Conservation (phyloP, 805 yeast species). For the Nakazawaea molendinolei region DNA sequence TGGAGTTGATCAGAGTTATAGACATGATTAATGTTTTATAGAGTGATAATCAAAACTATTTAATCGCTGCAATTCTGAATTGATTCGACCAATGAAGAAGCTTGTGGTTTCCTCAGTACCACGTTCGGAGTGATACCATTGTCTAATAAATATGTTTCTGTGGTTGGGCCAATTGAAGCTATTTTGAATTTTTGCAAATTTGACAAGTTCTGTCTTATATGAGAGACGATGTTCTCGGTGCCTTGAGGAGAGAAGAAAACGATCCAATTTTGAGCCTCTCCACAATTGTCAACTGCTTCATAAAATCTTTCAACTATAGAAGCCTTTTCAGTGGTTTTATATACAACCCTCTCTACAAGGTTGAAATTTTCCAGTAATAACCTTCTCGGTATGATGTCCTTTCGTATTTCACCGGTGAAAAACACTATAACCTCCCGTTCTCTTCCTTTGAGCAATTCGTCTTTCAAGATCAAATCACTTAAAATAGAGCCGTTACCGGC, state of each 20-base stretch:
- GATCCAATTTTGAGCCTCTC: slow-evolving; percentile 46
- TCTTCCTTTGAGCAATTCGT: slow-evolving; percentile 18
- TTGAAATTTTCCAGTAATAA: slow-evolving; percentile 36
- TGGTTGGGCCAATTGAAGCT: slow-evolving; percentile 93
- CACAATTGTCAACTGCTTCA: slow-evolving; percentile 6
- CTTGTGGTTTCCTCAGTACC: slow-evolving; percentile 69
- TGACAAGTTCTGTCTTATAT: slow-evolving; percentile 22
- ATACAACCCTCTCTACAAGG: slow-evolving; percentile 57
- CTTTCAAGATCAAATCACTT: slow-evolving; percentile 52
- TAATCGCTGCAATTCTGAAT: slow-evolving; percentile 15
- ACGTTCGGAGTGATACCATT: slow-evolving; percentile 52
- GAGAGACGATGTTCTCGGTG: slow-evolving; percentile 52
- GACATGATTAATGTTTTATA: neutral
- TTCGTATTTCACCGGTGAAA: slow-evolving; percentile 80
- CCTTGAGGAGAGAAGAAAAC: slow-evolving; percentile 93
- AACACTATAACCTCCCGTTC: slow-evolving; percentile 35
- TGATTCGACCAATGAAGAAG: slow-evolving; percentile 44
- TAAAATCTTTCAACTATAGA: slow-evolving; percentile 37
- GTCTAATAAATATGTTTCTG: slow-evolving; percentile 51
- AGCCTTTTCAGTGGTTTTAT: slow-evolving; percentile 51
- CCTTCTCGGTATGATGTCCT: slow-evolving; percentile 71
- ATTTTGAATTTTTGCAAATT: slow-evolving; percentile 29
- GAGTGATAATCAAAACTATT: neutral
- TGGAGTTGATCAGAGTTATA: neutral
- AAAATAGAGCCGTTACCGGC: slow-evolving; percentile 80